These are phyloP conservation scores for Lactifluus pinguis DNA, from an alignment of 768 basidiomycete species.

Conservation along the genomic window DNA sequence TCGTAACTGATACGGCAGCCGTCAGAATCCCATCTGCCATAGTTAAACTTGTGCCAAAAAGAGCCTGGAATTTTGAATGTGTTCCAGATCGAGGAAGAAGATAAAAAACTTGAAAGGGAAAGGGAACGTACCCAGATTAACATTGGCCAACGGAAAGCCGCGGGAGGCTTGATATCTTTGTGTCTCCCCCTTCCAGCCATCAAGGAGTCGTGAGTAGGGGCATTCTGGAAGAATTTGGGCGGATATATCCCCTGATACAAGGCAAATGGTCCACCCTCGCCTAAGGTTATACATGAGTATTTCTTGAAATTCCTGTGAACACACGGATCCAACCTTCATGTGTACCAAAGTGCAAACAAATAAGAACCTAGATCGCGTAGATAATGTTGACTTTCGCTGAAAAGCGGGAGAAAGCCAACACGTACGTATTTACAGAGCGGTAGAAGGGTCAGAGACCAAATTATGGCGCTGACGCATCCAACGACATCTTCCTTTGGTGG, in stretches of 20 bases:
- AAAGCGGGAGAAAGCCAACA: not conserved
- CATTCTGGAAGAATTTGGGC: conserved; percentile 22
- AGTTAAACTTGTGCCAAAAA: conserved; percentile 58
- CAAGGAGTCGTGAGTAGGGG: conserved; percentile 21
- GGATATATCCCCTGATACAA: conserved; percentile 55
- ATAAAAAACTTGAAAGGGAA: not conserved
- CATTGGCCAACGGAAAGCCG: conserved; percentile 39
- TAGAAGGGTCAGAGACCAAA: conserved; percentile 54
- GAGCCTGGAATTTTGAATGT: conserved; percentile 29
- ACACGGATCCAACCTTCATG: conserved; percentile 33
- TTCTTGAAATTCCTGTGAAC: not conserved
- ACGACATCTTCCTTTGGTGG: conserved; percentile 54
- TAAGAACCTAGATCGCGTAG: conserved; percentile 31
- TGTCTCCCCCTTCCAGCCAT: conserved; percentile 5
- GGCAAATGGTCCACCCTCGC: conserved; percentile 65
- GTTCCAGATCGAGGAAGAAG: not conserved
- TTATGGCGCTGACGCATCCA: conserved; percentile 51
- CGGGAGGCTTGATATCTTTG: conserved; percentile 3
- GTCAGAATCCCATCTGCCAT: conserved; percentile 64
- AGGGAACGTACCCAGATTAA: conserved; percentile 40
- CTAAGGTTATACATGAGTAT: conserved; percentile 23
- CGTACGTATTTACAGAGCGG: conserved; percentile 58
- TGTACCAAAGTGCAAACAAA: conserved; percentile 43
- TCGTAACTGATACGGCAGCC: conserved; percentile 60
- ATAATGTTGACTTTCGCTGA: not conserved